Evolutionary conservation across 306 rosid genomes (phyloP).

Genomic region (Citrullus amarus): DNA sequence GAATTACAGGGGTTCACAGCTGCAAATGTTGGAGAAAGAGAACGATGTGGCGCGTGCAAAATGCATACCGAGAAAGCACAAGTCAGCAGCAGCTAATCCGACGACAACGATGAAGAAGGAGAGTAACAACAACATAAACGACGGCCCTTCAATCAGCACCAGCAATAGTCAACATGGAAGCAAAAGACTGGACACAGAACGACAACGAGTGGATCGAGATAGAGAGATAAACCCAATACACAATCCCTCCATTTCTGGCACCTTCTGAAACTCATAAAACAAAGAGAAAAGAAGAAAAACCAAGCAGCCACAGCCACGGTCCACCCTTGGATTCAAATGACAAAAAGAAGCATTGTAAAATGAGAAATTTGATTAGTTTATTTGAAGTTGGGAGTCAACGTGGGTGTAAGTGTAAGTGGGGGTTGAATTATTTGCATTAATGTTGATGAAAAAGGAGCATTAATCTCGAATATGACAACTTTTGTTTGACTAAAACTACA

Average conservation of each 20-base stretch:
- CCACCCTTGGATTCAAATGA: background rate
- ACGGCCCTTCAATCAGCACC: slow-evolving; percentile 7
- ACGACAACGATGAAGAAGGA: slow-evolving; percentile 29
- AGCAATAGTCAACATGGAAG: slow-evolving; percentile 35
- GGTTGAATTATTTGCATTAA: background rate
- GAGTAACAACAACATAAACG: background rate
- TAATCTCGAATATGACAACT: background rate
- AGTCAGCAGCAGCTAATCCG: slow-evolving; percentile 5
- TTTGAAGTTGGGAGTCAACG: background rate
- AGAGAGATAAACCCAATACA: background rate
- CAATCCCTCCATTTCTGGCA: background rate
- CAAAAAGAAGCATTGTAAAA: background rate
- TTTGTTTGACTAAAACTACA: background rate
- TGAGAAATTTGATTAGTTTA: background rate
- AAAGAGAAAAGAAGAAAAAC: background rate
- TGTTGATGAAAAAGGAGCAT: background rate
- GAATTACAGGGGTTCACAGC: slow-evolving; percentile 42
- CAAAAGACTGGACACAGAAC: slow-evolving; percentile 32
- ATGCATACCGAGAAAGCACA: slow-evolving; percentile 82
- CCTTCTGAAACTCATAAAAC: background rate
- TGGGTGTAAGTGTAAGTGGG: background rate
- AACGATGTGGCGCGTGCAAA: slow-evolving; percentile 41
- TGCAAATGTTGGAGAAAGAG: slow-evolving; percentile 46
- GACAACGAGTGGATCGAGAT: background rate
- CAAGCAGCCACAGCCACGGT: background rate